Percentiles rank a stretch among this genome's conserved stretches.
Conservation (phyloP, 1,284 basidiomycete genomes). For the Pisolithus thermaeus region DNA sequence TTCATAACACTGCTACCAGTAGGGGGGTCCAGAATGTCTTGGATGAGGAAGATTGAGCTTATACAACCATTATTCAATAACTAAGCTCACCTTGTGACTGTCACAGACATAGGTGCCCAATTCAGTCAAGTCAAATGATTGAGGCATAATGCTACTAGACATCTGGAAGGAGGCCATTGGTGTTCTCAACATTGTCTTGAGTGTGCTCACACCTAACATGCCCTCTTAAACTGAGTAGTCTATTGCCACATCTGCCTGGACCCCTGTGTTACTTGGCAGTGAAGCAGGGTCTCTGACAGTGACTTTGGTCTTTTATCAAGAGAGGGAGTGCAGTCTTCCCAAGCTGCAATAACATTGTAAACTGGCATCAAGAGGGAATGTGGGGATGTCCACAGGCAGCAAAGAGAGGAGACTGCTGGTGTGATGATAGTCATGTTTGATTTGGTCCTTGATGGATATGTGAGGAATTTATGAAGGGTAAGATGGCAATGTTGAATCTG, state of each 20-base stretch:
- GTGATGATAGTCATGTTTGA: conserved; percentile 45
- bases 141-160: conserved; percentile 33
- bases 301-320: conserved; percentile 23
- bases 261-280: conserved; percentile 8
- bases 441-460: conserved; percentile 11
- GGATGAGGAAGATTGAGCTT: conserved; percentile 13
- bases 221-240: conserved; percentile 50
- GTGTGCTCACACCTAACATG: conserved; percentile 29
- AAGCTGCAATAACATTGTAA: conserved; percentile 72
- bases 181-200: conserved; percentile 8
- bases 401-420: conserved; percentile 46
- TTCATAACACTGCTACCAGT: conserved; percentile 79
- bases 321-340: conserved; percentile 63
- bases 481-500: no score
- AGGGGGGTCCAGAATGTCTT: conserved; percentile 75
- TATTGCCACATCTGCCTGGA: conserved; percentile 27
- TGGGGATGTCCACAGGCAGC: conserved; percentile 47
- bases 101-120: conserved; percentile 35
- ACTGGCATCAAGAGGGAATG: conserved; percentile 67
- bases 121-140: conserved; percentile 37
- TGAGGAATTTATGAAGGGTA: no score
- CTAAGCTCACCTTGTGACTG: conserved; percentile 47
- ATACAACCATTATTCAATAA: conserved; percentile 28
- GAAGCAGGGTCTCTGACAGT: conserved; percentile 21
- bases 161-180: conserved; percentile 15